Evolutionary conservation across 2,329 filamentous ascomycete genomes (phyloP).

Genomic region (Penicillium sp.): DNA sequence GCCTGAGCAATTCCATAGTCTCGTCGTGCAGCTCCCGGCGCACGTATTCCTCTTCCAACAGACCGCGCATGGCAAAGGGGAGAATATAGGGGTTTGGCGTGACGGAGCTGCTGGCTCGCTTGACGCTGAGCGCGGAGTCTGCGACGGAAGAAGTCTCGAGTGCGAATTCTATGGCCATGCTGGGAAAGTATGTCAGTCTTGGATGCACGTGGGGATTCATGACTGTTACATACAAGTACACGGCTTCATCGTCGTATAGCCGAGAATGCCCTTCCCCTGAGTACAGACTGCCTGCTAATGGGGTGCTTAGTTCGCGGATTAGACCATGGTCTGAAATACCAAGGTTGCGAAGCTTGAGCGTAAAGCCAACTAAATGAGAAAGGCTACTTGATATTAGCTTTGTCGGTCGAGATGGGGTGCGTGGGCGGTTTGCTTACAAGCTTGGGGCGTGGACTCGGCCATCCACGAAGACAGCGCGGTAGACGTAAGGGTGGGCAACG

Average conservation of each 20-base stretch:
- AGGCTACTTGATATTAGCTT: slow-evolving; percentile 49
- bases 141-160: slow-evolving; percentile 65
- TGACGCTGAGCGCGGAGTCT: slow-evolving; percentile 50
- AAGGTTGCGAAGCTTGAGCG: slow-evolving; percentile 88
- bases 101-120: slow-evolving; percentile 45
- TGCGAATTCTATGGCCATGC: slow-evolving; percentile 68
- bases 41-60: slow-evolving; percentile 88
- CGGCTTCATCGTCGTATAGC: slow-evolving; percentile 81
- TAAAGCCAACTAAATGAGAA: slow-evolving; percentile 86
- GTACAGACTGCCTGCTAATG: slow-evolving; percentile 87
- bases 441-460: slow-evolving; percentile 87
- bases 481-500: slow-evolving; percentile 86
- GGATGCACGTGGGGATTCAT: neutral
- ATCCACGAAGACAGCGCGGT: slow-evolving; percentile 93
- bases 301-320: slow-evolving; percentile 81
- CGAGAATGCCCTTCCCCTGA: slow-evolving; percentile 89
- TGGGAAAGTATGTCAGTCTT: slow-evolving; percentile 23
- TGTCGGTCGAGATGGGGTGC: too few relatives aligned
- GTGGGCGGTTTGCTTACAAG: slow-evolving; percentile 57
- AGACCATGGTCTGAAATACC: slow-evolving; percentile 91
- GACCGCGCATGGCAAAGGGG: slow-evolving; percentile 91
- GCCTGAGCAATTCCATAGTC: slow-evolving; percentile 71
- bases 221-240: slow-evolving; percentile 64
- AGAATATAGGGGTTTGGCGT: slow-evolving; percentile 79
- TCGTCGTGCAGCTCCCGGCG: slow-evolving; percentile 75